Percentiles rank a stretch among this genome's conserved stretches.
Conservation (phyloP, 805 yeast genomes). For the Kazachstania psychrophila region DNA sequence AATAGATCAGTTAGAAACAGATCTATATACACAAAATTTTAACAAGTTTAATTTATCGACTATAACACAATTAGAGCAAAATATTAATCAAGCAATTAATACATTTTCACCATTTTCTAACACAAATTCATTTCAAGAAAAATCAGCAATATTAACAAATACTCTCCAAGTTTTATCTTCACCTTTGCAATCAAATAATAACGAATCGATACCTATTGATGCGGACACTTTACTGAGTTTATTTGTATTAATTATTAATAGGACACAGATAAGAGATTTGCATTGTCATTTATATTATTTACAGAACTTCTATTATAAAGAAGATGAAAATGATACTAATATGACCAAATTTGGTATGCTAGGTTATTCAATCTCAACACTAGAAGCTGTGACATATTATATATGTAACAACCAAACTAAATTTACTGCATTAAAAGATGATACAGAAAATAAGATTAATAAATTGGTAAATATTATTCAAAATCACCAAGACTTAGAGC, state of each 20-base stretch:
- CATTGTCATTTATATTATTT: constrained; percentile 60
- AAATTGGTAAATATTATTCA: constrained; percentile 13
- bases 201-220: constrained; percentile 35
- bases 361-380: constrained; percentile 73
- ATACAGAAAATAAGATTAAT: constrained; percentile 14
- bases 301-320: constrained; percentile 41
- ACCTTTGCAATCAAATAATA: constrained; percentile 8
- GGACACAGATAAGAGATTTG: constrained; percentile 48
- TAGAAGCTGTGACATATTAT: constrained; percentile 72
- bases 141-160: constrained; percentile 40
- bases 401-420: not conserved
- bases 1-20: constrained; percentile 37
- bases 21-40: constrained; percentile 32
- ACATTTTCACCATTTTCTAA: constrained; percentile 41
- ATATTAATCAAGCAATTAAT: constrained; percentile 42
- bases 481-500: constrained; percentile 27
- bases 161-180: constrained; percentile 46
- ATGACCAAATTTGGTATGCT: constrained; percentile 46
- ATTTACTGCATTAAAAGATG: not conserved
- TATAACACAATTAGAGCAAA: constrained; percentile 32
- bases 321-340: constrained; percentile 11
- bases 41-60: constrained; percentile 22
- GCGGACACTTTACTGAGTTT: constrained; percentile 78
- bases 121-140: constrained; percentile 39
- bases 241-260: constrained; percentile 58